A percentile compares a stretch with the other conserved stretches of the same genome.
Evolutionary conservation across 768 basidiomycete genomes (phyloP).

Genomic region (Asterophora lycoperdoides): DNA sequence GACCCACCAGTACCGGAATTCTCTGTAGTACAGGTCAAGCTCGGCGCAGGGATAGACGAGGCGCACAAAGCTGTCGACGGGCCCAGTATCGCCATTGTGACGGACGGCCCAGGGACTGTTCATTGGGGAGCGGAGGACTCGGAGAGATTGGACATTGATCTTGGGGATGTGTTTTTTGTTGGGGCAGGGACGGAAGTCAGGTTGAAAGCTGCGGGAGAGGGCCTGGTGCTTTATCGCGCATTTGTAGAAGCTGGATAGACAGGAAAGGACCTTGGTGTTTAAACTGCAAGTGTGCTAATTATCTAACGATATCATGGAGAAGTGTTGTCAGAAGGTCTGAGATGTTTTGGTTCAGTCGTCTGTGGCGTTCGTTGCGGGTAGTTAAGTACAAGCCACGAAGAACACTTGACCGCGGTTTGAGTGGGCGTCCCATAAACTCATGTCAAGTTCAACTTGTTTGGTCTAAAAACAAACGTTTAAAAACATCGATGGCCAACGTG

Average conservation of each 20-base stretch:
- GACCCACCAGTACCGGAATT: conserved; percentile 95
- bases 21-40: conserved; percentile 65
- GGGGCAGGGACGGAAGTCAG: conserved; percentile 62
- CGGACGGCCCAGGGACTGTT: conserved; percentile 58
- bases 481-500: conserved; percentile 74
- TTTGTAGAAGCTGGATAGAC: conserved; percentile 45
- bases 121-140: conserved; percentile 39
- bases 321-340: no score
- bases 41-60: conserved; percentile 44
- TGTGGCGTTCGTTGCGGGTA: no score
- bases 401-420: no score
- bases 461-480: no score
- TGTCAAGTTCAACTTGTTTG: no score
- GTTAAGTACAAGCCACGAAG: no score
- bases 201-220: conserved; percentile 35
- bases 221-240: conserved; percentile 62
- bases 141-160: conserved; percentile 34
- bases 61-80: conserved; percentile 65
- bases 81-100: conserved; percentile 81
- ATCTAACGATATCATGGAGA: no score
- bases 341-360: no score
- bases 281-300: no score
- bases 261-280: no score
- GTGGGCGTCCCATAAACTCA: no score
- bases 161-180: conserved; percentile 80